These are phyloP conservation scores for Tolypocladium inflatum DNA, from an alignment of 2,329 filamentous ascomycete species.

Conservation along the genomic window DNA sequence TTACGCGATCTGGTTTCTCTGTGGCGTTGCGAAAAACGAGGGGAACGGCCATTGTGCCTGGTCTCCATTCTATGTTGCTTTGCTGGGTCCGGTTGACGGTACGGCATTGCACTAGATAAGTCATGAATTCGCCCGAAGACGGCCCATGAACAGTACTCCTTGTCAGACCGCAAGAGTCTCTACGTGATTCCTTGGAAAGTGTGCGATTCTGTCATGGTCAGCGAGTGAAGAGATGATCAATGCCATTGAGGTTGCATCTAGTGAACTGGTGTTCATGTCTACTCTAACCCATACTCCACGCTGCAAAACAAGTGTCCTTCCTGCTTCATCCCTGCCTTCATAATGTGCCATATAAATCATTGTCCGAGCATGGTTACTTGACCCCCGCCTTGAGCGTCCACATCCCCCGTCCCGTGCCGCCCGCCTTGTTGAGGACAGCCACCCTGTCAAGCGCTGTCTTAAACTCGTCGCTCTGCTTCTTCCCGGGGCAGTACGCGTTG, in stretches of 20 bases:
- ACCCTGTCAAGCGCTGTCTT: slow-evolving; percentile 70
- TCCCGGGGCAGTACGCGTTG: slow-evolving; percentile 58
- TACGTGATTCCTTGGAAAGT: not conserved
- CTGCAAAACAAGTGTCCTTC: not conserved
- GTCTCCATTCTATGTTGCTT: slow-evolving; percentile 48
- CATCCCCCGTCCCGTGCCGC: slow-evolving; percentile 41
- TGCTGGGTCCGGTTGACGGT: slow-evolving; percentile 22
- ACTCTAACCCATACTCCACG: not conserved
- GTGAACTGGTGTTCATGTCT: not conserved
- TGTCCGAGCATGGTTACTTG: slow-evolving; percentile 9
- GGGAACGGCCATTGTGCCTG: slow-evolving; percentile 60
- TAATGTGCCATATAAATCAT: not conserved
- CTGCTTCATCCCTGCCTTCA: too few species aligned
- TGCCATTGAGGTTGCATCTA: not conserved
- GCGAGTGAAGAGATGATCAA: not conserved
- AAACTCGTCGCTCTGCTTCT: slow-evolving; percentile 67
- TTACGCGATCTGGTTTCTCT: slow-evolving; percentile 41
- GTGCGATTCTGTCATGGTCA: not conserved
- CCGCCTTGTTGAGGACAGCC: slow-evolving; percentile 57
- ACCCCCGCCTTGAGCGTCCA: slow-evolving; percentile 37
- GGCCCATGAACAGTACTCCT: slow-evolving; percentile 29
- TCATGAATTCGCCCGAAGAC: slow-evolving; percentile 34
- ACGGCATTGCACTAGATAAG: slow-evolving; percentile 26
- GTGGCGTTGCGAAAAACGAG: slow-evolving; percentile 63
- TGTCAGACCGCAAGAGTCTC: slow-evolving; percentile 11